Evolutionary conservation across 768 basidiomycete genomes (phyloP).

Genomic region (Lactarius hatsudake): DNA sequence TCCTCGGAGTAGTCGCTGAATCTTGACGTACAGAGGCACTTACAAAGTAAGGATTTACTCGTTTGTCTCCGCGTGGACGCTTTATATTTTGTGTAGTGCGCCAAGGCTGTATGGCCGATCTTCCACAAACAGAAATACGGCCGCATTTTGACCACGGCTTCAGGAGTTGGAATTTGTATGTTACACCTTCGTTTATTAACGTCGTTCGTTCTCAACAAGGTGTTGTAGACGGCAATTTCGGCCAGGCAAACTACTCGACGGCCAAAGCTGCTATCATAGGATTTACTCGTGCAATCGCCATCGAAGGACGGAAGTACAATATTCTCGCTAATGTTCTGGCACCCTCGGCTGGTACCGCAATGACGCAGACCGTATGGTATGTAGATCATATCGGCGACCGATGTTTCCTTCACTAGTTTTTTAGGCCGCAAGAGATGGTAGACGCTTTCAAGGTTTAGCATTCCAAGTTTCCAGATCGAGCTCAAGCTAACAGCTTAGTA

Average conservation of each 20-base stretch:
- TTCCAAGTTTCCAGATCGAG: background rate
- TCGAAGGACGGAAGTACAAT: conserved; percentile 89
- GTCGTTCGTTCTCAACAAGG: background rate
- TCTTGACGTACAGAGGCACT: conserved; percentile 53
- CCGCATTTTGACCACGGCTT: conserved; percentile 91
- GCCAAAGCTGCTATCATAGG: conserved; percentile 93
- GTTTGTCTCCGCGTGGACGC: background rate
- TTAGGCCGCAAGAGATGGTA: conserved; percentile 78
- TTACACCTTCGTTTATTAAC: conserved; percentile 21
- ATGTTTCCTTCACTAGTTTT: conserved; percentile 5
- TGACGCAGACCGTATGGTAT: conserved; percentile 84
- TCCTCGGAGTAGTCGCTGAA: conserved; percentile 8
- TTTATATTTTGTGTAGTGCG: conserved; percentile 52
- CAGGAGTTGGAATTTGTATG: conserved; percentile 89
- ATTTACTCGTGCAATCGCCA: conserved; percentile 82
- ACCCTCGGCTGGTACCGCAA: conserved; percentile 85
- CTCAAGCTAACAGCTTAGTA: conserved; percentile 31
- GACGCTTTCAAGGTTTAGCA: conserved; percentile 78
- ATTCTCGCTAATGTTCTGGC: conserved; percentile 88
- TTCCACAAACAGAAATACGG: conserved; percentile 98
- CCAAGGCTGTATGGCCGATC: conserved; percentile 92
- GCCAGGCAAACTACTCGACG: conserved; percentile 92
- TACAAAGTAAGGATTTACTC: conserved; percentile 58
- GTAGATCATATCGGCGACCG: conserved; percentile 4
- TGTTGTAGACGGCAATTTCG: conserved; percentile 85